Conservation (phyloP, 306 rosid species). For the Boehmeria nivea region DNA sequence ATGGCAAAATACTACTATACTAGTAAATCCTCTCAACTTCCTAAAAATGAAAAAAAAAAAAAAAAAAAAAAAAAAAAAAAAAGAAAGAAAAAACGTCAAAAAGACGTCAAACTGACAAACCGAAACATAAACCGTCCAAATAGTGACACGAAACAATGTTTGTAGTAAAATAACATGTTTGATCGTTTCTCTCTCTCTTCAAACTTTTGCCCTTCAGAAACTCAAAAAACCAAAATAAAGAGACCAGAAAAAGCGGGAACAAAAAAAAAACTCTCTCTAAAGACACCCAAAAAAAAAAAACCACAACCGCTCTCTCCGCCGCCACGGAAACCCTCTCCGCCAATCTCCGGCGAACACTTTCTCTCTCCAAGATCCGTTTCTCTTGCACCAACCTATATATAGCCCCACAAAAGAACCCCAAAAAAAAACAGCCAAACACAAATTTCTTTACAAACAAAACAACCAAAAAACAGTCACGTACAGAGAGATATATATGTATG, state of each 20-base stretch:
- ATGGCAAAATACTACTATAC: too few relatives aligned
- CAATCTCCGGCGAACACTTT: background rate
- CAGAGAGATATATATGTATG: too few relatives aligned
- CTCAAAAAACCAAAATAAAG: constrained; percentile 7
- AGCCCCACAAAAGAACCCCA: background rate
- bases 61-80: background rate
- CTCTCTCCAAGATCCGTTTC: constrained; percentile 31
- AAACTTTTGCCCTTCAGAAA: constrained; percentile 22
- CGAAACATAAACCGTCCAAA: constrained; percentile 31
- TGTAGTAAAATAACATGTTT: background rate
- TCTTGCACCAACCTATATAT: constrained; percentile 19
- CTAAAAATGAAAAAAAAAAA: background rate
- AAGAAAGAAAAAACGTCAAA: background rate
- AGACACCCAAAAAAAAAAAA: background rate
- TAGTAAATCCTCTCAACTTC: too few relatives aligned
- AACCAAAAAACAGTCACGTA: background rate
- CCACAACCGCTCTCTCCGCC: constrained; percentile 21
- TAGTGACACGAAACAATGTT: constrained; percentile 44
- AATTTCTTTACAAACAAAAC: background rate
- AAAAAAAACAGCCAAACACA: background rate
- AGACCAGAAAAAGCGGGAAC: constrained; percentile 33
- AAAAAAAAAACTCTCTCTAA: background rate
- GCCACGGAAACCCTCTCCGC: background rate
- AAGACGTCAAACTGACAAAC: constrained; percentile 32
- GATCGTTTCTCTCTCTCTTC: constrained; percentile 2